A percentile compares a stretch with the other conserved stretches of the same genome.
These are phyloP conservation scores for Ligustrum vulgare DNA, from an alignment of 257 asterid genomes.

Conservation along the genomic window DNA sequence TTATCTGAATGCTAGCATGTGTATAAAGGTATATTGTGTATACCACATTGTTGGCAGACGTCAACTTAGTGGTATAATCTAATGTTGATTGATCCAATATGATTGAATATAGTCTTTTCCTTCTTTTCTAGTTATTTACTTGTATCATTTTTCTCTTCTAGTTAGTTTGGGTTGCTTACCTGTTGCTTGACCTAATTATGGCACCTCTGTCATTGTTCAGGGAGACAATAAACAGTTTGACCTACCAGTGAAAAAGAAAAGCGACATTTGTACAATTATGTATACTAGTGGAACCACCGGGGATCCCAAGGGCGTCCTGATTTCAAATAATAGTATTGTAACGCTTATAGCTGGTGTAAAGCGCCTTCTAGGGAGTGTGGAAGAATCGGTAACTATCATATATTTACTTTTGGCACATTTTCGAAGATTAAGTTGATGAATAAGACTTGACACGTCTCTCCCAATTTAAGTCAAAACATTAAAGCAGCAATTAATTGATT, in stretches of 20 bases:
- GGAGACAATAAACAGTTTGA: constrained; percentile 66
- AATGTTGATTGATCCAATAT: background rate
- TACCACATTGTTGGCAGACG: background rate
- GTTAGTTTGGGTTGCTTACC: constrained; percentile 13
- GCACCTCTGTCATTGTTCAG: constrained; percentile 48
- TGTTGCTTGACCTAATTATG: constrained; percentile 19
- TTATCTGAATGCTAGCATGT: background rate
- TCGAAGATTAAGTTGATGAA: constrained; percentile 9
- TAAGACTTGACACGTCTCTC: background rate
- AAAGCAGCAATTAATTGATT: constrained; percentile 12
- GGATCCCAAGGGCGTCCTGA: constrained; percentile 97
- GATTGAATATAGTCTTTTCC: background rate
- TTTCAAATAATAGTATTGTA: constrained; percentile 82
- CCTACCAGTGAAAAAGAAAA: constrained; percentile 76
- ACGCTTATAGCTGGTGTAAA: constrained; percentile 77
- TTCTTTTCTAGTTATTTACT: background rate
- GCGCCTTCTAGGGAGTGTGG: constrained; percentile 56
- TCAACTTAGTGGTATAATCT: background rate
- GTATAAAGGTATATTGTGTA: background rate
- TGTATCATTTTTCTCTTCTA: constrained; percentile 7
- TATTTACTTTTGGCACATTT: constrained; percentile 15
- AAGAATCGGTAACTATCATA: constrained; percentile 59
- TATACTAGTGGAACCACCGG: constrained; percentile 99
- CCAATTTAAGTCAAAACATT: constrained; percentile 5
- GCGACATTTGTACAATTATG: constrained; percentile 94